These are phyloP conservation scores for Dioszegia hungarica DNA, from an alignment of 768 basidiomycete species.

Conservation along the genomic window DNA sequence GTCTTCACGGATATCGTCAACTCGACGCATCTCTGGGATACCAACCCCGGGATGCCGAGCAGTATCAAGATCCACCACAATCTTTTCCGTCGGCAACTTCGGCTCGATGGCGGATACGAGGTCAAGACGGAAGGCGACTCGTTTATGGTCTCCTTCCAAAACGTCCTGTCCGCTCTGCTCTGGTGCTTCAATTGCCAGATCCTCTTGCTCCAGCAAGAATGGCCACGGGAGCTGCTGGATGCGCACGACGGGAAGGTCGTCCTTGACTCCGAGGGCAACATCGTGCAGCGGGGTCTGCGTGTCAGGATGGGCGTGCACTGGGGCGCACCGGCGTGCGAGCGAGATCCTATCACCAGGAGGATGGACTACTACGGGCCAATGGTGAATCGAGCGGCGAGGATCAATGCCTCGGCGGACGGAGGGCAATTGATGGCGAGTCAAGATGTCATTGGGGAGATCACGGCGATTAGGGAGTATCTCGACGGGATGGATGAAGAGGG, in stretches of 20 bases:
- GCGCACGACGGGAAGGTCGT: constrained; percentile 83
- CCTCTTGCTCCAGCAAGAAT: constrained; percentile 70
- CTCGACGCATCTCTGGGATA: constrained; percentile 94
- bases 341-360: constrained; percentile 81
- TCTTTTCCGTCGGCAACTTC: constrained; percentile 74
- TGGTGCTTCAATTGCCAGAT: constrained; percentile 85
- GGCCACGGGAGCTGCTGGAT: constrained; percentile 91
- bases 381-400: constrained; percentile 87
- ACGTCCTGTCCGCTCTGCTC: constrained; percentile 75
- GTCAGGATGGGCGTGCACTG: constrained; percentile 98
- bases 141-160: constrained; percentile 97
- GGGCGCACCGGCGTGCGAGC: constrained; percentile 80
- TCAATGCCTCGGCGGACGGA: constrained; percentile 74
- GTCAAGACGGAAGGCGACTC: constrained; percentile 99
- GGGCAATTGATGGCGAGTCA: constrained; percentile 90
- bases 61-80: constrained; percentile 87
- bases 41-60: constrained; percentile 87
- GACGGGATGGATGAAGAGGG: constrained; percentile 46
- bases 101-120: constrained; percentile 92
- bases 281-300: constrained; percentile 81
- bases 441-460: constrained; percentile 61
- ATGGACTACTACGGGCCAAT: constrained; percentile 99
- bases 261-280: constrained; percentile 59
- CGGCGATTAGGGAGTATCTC: constrained; percentile 56
- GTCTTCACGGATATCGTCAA: constrained; percentile 98